These are phyloP conservation scores for Trichoderma afroharzianum DNA, from an alignment of 2,329 filamentous ascomycete species.

Conservation along the genomic window DNA sequence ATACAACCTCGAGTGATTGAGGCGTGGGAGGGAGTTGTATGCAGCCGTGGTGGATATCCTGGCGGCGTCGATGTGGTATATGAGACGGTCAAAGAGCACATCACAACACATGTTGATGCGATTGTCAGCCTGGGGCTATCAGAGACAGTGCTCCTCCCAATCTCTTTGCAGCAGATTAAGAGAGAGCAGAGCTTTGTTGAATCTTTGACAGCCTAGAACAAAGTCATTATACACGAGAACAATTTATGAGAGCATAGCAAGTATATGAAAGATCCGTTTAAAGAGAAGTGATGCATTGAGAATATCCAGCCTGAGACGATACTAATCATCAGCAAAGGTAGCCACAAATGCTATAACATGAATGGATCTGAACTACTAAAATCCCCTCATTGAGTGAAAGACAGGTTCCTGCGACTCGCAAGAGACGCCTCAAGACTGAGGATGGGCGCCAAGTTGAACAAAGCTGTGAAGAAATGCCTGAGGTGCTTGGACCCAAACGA, in stretches of 20 bases:
- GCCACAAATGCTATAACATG: not conserved
- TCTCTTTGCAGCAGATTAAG: constrained; percentile 25
- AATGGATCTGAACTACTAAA: not conserved
- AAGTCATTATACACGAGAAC: not conserved
- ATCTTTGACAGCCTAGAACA: not conserved
- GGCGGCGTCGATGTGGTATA: constrained; percentile 20
- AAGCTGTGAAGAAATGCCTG: constrained; percentile 33
- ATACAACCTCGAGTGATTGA: constrained; percentile 19
- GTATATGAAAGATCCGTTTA: not conserved
- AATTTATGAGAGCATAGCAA: not conserved
- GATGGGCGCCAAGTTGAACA: constrained; percentile 30
- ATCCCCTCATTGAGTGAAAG: not conserved
- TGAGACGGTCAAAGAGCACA: constrained; percentile 18
- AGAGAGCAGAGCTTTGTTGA: constrained; percentile 19
- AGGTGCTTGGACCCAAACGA: constrained; percentile 32
- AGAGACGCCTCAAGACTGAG: constrained; percentile 30
- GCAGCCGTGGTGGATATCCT: not conserved
- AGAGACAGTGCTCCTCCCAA: constrained; percentile 20
- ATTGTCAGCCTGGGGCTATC: constrained; percentile 25
- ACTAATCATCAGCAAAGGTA: constrained; percentile 28
- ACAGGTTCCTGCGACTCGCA: constrained; percentile 25
- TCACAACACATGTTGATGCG: constrained; percentile 24
- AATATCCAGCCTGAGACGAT: constrained; percentile 43
- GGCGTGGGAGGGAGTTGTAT: constrained; percentile 26
- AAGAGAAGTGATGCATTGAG: constrained; percentile 27